A percentile compares a stretch with the other conserved stretches of the same genome.
Conservation (phyloP, 176 grass and related monocot genomes). For the Carex pumila region DNA sequence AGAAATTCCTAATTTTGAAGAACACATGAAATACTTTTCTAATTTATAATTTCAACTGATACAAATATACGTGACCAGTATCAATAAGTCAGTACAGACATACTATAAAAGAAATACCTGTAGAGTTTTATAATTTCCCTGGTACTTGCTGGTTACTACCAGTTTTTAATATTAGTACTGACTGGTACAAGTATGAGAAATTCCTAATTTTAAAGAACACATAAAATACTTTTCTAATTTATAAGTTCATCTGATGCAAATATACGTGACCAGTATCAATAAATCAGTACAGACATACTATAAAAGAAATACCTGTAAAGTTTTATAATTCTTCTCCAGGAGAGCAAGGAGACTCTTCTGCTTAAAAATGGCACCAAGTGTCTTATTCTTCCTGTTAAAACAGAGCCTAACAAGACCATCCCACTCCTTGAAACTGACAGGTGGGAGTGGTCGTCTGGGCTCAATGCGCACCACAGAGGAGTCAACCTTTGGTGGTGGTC, state of each 20-base stretch:
- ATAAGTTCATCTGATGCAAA: background rate
- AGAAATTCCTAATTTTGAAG: background rate
- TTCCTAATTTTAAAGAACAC: background rate
- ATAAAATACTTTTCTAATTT: background rate
- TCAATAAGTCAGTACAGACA: background rate
- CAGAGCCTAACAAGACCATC: slow-evolving; percentile 73
- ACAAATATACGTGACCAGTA: background rate
- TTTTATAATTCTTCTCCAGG: slow-evolving; percentile 96
- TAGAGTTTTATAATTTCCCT: background rate
- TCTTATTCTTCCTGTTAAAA: slow-evolving; percentile 90
- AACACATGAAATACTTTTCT: background rate
- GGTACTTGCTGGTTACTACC: background rate
- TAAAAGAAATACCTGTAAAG: slow-evolving; percentile 17
- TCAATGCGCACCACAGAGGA: slow-evolving; percentile 90
- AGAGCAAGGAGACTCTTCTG: slow-evolving; percentile 64
- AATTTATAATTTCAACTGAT: background rate
- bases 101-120: slow-evolving; percentile 9
- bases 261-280: background rate
- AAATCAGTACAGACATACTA: background rate
- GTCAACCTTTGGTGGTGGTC: slow-evolving; percentile 85
- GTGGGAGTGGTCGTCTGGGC: slow-evolving; percentile 73
- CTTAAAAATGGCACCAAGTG: slow-evolving; percentile 69
- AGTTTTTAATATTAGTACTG: background rate
- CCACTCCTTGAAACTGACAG: slow-evolving; percentile 87
- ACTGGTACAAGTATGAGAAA: background rate